Percentiles rank a stretch among this genome's conserved stretches.
phyloP scores from a whole-genome alignment of 1,139 yeast genomes.

The Zygosaccharomyces sapae region DNA sequence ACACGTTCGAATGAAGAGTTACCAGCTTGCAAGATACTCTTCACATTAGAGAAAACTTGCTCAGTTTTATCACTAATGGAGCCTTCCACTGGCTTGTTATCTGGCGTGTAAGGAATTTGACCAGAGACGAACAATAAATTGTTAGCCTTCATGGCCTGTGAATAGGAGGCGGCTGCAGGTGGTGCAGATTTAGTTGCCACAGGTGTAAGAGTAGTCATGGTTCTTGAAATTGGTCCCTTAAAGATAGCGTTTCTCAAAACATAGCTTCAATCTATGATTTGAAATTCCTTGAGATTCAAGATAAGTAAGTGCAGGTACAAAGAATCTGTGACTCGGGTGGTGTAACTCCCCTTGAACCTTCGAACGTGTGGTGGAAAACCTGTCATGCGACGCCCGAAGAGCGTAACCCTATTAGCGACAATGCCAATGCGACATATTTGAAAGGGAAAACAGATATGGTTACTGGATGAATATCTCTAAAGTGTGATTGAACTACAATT shows the following conservation, averaged over 20 bases:
- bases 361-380: background rate
- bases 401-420: conserved; percentile 5
- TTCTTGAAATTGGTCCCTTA: conserved; percentile 25
- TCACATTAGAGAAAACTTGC: conserved; percentile 74
- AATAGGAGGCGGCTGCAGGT: conserved; percentile 92
- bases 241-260: conserved; percentile 20
- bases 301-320: too few species aligned
- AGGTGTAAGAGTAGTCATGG: conserved; percentile 33
- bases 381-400: conserved; percentile 4
- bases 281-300: too few species aligned
- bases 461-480: too few species aligned
- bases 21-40: conserved; percentile 72
- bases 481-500: too few species aligned
- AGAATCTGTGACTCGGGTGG: background rate
- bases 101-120: conserved; percentile 87
- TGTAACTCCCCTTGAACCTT: background rate
- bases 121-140: conserved; percentile 91
- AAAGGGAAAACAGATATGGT: too few species aligned
- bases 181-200: conserved; percentile 72
- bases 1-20: conserved; percentile 77
- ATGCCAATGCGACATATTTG: background rate
- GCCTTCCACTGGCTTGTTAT: conserved; percentile 73
- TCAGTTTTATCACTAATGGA: conserved; percentile 78
- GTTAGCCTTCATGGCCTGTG: conserved; percentile 87
- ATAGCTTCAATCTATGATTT: conserved; percentile 1